phyloP scores from a whole-genome alignment of 371 early-diverging fungal genomes.

The Dichotomocladium elegans region DNA sequence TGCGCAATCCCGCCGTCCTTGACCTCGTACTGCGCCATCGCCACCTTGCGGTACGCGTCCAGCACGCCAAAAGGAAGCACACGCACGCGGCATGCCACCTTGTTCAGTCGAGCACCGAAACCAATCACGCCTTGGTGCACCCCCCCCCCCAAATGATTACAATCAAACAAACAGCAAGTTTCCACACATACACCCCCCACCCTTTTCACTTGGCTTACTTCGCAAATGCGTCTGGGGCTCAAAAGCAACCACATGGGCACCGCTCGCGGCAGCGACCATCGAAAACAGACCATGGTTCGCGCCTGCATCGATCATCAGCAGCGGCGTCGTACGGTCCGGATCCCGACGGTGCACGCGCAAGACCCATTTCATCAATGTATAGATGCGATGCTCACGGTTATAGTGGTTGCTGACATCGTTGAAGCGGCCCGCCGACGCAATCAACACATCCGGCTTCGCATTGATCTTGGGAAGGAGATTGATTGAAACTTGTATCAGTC shows the following conservation, averaged over 20 bases:
- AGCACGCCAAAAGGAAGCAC: constrained; percentile 41
- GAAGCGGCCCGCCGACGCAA: constrained; percentile 34
- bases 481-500: not conserved
- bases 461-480: constrained; percentile 19
- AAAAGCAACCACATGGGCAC: constrained; percentile 41
- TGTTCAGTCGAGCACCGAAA: constrained; percentile 33
- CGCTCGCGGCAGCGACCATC: constrained; percentile 41
- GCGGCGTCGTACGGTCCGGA: constrained; percentile 20
- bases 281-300: constrained; percentile 47
- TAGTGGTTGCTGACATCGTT: constrained; percentile 31
- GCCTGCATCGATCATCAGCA: constrained; percentile 45
- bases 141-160: too few relatives aligned
- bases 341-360: constrained; percentile 44
- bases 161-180: not conserved
- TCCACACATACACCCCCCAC: not conserved
- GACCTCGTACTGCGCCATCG: constrained; percentile 34
- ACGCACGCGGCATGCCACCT: constrained; percentile 32
- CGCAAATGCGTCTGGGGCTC: constrained; percentile 44
- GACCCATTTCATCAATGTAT: constrained; percentile 47
- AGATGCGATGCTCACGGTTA: constrained; percentile 39
- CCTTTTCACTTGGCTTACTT: constrained; percentile 22
- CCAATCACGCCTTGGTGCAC: constrained; percentile 28
- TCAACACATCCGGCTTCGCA: constrained; percentile 41
- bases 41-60: constrained; percentile 30
- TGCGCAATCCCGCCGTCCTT: constrained; percentile 37